Conservation (phyloP, 225 moss, liverwort and hornwort genomes). For the Bryoerythrophyllum caledonicum region DNA sequence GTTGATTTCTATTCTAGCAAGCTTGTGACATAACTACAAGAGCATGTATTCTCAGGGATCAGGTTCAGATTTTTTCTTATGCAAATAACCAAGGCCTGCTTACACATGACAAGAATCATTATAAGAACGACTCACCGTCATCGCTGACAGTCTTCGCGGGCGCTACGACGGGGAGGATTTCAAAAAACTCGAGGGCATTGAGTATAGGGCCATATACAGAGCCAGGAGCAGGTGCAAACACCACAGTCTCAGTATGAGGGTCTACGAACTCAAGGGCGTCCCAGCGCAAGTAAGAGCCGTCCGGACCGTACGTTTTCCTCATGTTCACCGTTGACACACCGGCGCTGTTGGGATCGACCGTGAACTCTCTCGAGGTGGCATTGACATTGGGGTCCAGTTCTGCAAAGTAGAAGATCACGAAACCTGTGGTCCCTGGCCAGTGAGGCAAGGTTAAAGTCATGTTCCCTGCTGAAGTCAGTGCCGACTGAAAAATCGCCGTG, state of each 20-base stretch:
- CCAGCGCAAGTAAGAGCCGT: too few relatives aligned
- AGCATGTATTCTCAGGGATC: too few relatives aligned
- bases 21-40: too few relatives aligned
- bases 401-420: slow-evolving; percentile 22
- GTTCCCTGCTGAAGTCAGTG: not conserved
- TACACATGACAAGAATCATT: not conserved
- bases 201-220: slow-evolving; percentile 11
- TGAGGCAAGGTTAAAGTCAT: not conserved
- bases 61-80: too few relatives aligned
- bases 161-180: not conserved
- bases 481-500: slow-evolving; percentile 8
- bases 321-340: not conserved
- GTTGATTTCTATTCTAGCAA: too few relatives aligned
- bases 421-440: not conserved
- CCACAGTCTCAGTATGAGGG: accelerated
- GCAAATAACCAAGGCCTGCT: too few relatives aligned
- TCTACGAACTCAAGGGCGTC: accelerated
- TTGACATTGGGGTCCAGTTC: slow-evolving; percentile 21
- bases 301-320: too few relatives aligned
- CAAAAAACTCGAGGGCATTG: slow-evolving; percentile 20
- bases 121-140: slow-evolving; percentile 8
- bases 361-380: slow-evolving; percentile 17
- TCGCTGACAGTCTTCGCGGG: not conserved
- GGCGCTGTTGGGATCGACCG: not conserved
- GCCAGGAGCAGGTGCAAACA: not conserved